Base-by-base conservation (phyloP, 2,329 filamentous ascomycete species). In the Dactylonectria estremocensis region DNA sequence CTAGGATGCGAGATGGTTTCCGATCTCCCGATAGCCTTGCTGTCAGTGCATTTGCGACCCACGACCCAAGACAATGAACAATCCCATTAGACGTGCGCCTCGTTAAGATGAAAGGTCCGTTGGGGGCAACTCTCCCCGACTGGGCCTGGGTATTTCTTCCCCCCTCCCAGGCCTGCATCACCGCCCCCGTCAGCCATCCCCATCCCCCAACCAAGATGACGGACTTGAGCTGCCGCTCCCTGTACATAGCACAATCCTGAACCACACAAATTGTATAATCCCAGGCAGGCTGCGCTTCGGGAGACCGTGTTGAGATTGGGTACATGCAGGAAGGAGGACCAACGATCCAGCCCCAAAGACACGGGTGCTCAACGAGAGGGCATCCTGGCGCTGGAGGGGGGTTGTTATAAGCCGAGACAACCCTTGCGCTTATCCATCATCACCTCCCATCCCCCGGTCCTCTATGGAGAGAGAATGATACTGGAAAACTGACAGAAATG, bases 1-100 rank as follows among this genome's bases (percentile, higher is more conserved):
- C 52, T 33, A 50, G 53, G 53, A 67, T 74, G 56, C 62, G 56
- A 61, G 62, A 68, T 61, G 24, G 54, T 61, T 63, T 62, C 52
- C 63, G 28, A 72, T 70, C 57, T 63, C 57, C 55, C 45, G 53
- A 43, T n/a, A 53, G 52, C 56, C n/a, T 20, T 35, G 18, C 10
- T 13, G 28, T 54, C n/a, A 57, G 59, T 52, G 22, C 28, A 61
- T 35, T 35, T 22, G 13, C 45, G 37, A 46, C 16, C 58, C 58
- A 22, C 43, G 35, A 20, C 46, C 37, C 55, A 45, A 35, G 5
- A 61, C 40, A 28, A 28, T 28, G 24, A 28, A 28, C 7, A 28
- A 59, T 50, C 46, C 16, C 20, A 49, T 43, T 43, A 46, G 40
- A 31, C 45, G 50, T 16, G 31, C 31, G 24, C 20, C 18, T 56